A percentile compares a stretch with the other conserved stretches of the same genome.
Evolutionary conservation across 345 rosid genomes (phyloP).

Genomic region (Camelina hispida): DNA sequence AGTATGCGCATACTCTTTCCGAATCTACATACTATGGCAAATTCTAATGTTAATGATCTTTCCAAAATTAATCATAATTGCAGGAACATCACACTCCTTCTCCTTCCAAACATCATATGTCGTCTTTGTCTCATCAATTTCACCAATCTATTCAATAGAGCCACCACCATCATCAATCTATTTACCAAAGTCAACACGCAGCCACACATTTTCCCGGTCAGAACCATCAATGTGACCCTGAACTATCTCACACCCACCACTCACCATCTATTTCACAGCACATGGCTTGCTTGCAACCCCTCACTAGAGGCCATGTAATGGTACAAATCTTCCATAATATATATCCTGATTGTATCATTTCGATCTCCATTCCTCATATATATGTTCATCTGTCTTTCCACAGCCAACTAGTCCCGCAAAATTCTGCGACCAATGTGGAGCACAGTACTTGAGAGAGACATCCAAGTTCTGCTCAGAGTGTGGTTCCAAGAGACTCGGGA

Average conservation of each 20-base stretch:
- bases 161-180: slow-evolving; percentile 68
- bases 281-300: too few relatives aligned
- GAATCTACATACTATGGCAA: background rate
- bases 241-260: too few relatives aligned
- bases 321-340: slow-evolving; percentile 15
- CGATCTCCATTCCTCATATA: background rate
- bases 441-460: too few relatives aligned
- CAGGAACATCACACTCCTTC: slow-evolving; percentile 53
- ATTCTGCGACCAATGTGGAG: too few relatives aligned
- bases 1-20: slow-evolving; percentile 46
- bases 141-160: slow-evolving; percentile 67
- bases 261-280: too few relatives aligned
- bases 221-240: too few relatives aligned
- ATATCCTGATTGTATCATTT: background rate
- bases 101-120: slow-evolving; percentile 73
- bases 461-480: too few relatives aligned
- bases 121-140: slow-evolving; percentile 68
- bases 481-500: too few relatives aligned
- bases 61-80: slow-evolving; percentile 9
- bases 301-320: too few relatives aligned
- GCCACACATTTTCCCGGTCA: too few relatives aligned
- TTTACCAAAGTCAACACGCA: too few relatives aligned
- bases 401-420: too few relatives aligned
- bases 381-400: slow-evolving; percentile 34
- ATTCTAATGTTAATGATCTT: slow-evolving; percentile 13